Conservation (phyloP, 2,329 filamentous ascomycete species). For the Monosporascus sp. region DNA sequence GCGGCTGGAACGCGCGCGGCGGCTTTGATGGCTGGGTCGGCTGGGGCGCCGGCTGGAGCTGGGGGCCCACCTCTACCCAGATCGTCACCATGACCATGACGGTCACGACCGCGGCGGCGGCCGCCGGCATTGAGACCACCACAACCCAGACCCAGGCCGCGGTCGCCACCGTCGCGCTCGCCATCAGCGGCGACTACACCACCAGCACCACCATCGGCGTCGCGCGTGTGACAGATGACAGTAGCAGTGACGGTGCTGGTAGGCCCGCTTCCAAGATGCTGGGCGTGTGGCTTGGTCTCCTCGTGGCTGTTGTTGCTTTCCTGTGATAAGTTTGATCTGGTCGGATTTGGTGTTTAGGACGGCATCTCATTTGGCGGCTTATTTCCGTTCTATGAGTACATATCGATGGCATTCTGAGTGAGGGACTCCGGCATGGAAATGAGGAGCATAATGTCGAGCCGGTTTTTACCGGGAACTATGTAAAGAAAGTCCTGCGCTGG, state of each 20-base stretch:
- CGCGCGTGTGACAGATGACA: slow-evolving; percentile 7
- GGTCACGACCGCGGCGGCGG: slow-evolving; percentile 1
- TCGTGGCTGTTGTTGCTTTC: neutral
- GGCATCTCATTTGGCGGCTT: neutral
- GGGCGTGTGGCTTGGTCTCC: neutral
- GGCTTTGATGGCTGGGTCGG: slow-evolving; percentile 35
- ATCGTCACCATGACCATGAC: slow-evolving; percentile 31
- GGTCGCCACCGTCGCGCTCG: slow-evolving; percentile 22
- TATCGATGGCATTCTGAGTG: no score
- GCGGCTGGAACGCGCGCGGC: slow-evolving; percentile 29
- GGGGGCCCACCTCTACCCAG: slow-evolving; percentile 30
- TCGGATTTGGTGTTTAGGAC: neutral
- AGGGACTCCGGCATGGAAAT: no score
- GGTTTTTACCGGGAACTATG: neutral
- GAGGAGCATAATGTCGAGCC: neutral
- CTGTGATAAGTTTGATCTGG: neutral
- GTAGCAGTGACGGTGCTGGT: slow-evolving; percentile 1
- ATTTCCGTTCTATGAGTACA: no score
- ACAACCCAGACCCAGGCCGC: slow-evolving; percentile 8
- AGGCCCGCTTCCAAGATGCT: neutral
- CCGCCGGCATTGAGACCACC: slow-evolving; percentile 19
- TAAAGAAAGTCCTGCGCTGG: no score
- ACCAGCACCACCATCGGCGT: slow-evolving; percentile 22
- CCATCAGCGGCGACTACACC: slow-evolving; percentile 29
- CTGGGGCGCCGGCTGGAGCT: slow-evolving; percentile 37